Evolutionary conservation across 2,329 filamentous ascomycete genomes (phyloP), one percentile per base, ranked within the genome.

Genomic region (Ophiocordyceps robertsii): DNA sequence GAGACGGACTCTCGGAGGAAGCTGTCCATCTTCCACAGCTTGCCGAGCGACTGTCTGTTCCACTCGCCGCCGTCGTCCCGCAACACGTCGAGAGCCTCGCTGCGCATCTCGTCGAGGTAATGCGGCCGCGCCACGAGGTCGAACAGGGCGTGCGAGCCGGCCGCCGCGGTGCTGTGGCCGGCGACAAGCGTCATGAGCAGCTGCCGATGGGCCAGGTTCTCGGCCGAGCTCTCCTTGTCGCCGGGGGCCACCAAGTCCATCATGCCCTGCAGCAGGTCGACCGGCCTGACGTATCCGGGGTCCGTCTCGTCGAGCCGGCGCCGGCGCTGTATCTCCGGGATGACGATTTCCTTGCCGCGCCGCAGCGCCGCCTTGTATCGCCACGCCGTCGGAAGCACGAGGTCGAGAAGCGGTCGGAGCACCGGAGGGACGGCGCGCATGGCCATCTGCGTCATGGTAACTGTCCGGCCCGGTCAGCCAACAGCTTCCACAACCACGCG

Each of bases 21-120:
- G 27, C 46, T 47, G n/a, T 47, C 46, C 43, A 47, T 39, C 38
- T 47, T 47, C 27, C 38, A 36, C 13, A 45, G 11, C 37, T 43
- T 41, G 14, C 38, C 29, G 19, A 45, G n/a, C 30, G 36, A 31
- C 16, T 43, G 41, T 33, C 41, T 47, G 2, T 38, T 38, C 39
- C 44, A 45, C 6, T 29, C 29, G 6, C 33, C 33, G 13, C 40
- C 43, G 2, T 41, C 35, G 1, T 40, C 37, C 29, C 21, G 29
- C n/a, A 47, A 29, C 9, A 43, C 35, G 14, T 39, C 10, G 8
- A 39, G n/a, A 1, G 41, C 41, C 33, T 47, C 46, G 17, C 35
- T 4, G 7, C 43, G 43, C 19, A 47, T 27, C 17, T 42, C 32
- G 2, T 45, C 37, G 9, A 42, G 6, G 27, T 38, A 45, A 10